Percentiles rank a stretch among this genome's conserved stretches.
phyloP scores from a whole-genome alignment of 441 rosid genomes.

The Pelargonium citronellum region DNA sequence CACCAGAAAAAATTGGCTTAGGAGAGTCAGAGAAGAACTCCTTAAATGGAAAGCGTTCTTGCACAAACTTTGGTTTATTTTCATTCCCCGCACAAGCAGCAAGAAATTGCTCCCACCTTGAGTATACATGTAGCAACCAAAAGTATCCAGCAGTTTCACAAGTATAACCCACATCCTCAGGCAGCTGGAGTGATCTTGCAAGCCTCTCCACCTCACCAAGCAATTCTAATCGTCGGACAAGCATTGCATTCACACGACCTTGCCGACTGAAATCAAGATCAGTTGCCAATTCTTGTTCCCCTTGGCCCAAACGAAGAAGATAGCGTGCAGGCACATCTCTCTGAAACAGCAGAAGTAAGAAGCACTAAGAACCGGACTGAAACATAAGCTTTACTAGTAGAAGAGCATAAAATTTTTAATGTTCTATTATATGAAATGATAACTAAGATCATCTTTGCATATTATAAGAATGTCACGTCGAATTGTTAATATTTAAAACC shows the following conservation, averaged over 20 bases:
- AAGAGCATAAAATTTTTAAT: not conserved
- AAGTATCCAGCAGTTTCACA: slow-evolving; percentile 99
- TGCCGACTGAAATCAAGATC: slow-evolving; percentile 99
- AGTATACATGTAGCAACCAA: slow-evolving; percentile 96
- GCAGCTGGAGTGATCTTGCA: slow-evolving; percentile 89
- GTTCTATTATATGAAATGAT: not conserved
- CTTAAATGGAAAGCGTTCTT: slow-evolving; percentile 82
- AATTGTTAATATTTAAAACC: not conserved
- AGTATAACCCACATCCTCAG: slow-evolving; percentile 98
- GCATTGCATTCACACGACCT: slow-evolving; percentile 99
- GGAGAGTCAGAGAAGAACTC: slow-evolving; percentile 84
- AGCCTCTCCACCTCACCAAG: slow-evolving; percentile 94
- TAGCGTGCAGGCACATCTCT: slow-evolving; percentile 98
- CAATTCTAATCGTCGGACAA: slow-evolving; percentile 86
- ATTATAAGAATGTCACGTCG: not conserved
- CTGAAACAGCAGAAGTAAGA: slow-evolving; percentile 39
- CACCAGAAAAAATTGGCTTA: slow-evolving; percentile 68
- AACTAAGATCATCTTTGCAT: not conserved
- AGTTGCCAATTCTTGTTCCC: slow-evolving; percentile 98
- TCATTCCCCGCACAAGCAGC: slow-evolving; percentile 84
- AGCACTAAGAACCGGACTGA: slow-evolving; percentile 9
- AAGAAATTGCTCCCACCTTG: slow-evolving; percentile 92
- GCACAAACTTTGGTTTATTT: slow-evolving; percentile 65
- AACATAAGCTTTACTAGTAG: slow-evolving; percentile 7
- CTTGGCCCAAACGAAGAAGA: slow-evolving; percentile 99